Evolutionary conservation across 345 rosid species (phyloP), one percentile per base, ranked within the genome.

Genomic region (Eucalyptus brandiana): DNA sequence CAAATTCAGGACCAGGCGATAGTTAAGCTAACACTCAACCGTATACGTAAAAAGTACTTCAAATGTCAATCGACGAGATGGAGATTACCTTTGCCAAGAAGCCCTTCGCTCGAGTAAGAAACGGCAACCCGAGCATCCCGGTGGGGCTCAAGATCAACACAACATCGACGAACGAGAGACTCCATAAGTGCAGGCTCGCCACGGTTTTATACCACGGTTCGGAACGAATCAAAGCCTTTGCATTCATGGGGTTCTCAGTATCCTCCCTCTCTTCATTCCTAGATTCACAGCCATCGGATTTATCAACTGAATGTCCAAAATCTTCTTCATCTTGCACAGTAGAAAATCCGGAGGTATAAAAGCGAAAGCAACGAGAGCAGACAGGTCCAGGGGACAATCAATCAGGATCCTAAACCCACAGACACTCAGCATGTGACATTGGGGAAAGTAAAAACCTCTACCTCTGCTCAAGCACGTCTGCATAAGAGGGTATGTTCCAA

Each of bases 381-480:
- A 95, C 89, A 96, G 93, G 91, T 97, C 97, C 88, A 96, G 56
- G 21, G 98, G 98, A 86, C 98, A 97, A 76, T 96, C 97, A 40
- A 97, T 92, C 86, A 97, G 93, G 44, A 97, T 91, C 92, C 95
- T 95, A 85, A 95, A 95, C 58, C 98, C 99, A 47, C 94, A 90
- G 49, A 95, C 88, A 89, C 93, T 91, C 65, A 97, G 92, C 62
- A 95, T 90, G 90, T 96, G 95, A 88, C 96, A 93, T 19, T 96
- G 96, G 21, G 98, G 97, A 90, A 93, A 95, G 86, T 95, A 94
- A 91, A 89, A 95, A 69, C 97, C 97, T 86, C 90, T 89, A 53
- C 99, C 99, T 93, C 93, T 94, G 90, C 96, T 95, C 91, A 97
- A 92, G 92, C 99, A 97, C 15, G 97, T 96, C 99, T 96, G 93